Base-by-base conservation (phyloP, 352 stramenopile genomes). In the Globisporangium alternatum region DNA sequence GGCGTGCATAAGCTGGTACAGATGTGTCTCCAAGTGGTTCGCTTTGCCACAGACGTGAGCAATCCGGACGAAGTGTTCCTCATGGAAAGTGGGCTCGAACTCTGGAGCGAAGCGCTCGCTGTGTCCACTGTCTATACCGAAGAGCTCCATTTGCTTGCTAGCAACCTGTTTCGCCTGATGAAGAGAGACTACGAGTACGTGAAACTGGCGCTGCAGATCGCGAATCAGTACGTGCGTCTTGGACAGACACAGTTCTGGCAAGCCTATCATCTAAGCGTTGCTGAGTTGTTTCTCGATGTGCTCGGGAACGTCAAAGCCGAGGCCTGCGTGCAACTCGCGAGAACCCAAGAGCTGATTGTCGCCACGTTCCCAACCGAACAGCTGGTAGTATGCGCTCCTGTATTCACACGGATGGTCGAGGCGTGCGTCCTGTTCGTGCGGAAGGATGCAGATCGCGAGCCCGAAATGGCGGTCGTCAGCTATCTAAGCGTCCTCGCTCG, bases 11-110 rank as follows among this genome's bases (percentile, higher is more conserved):
- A 72, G 56, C 59, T 93, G 33, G 65, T 88, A n/a, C 60, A 71
- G 25, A 93, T 93, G 83, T 83, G 81, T 39, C 62, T 91, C 5
- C 77, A 91, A 49, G 80, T 90, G 44, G 75, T 94, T 54, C 72
- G 68, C 0, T 88, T 90, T 44, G 81, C 83, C 19, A 93, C 88
- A 0, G 84, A 96, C 59, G 66, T 91, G 39, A 77, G 75, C 58
- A 91, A 96, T 55, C 83, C 86, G 8, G 85, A 96, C 52, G 76
- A 91, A 58, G 82, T 96, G 25, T 95, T 91, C 47, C 71, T 95
- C 15, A 94, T 96, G 83, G 86, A 96, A 55, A 88, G 70, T 65
- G 88, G 86, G 1, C 60, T 95, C 19, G 81, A 89, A 53, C 68
- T 95, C 4, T 95, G 88, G 88, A 76, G 66, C 33, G 72, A 86